Base-by-base conservation (phyloP, 2,329 filamentous ascomycete genomes). In the Phialophora macrospora region DNA sequence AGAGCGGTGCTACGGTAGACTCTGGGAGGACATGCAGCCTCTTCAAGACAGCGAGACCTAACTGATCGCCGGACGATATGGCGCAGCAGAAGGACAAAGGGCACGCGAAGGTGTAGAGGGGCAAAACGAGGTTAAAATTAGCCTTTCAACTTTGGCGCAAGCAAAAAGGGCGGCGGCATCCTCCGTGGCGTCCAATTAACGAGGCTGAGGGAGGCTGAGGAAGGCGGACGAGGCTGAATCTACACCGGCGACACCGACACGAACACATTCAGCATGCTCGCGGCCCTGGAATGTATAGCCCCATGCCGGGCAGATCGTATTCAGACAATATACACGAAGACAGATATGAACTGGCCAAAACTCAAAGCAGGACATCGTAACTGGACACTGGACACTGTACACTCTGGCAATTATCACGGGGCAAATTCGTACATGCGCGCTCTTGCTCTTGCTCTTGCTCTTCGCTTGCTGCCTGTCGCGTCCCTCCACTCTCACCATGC, bases 241-340 rank as follows among this genome's bases (percentile, higher is more conserved):
- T n/a, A n/a, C 14, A 17, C 14, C 14, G 12, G 14, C 38, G 8
- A 9, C 38, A 22, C 20, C 22, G 48, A 51, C 24, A 20, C 20
- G 8, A 28, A 28, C 22, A 51, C 11, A 26, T 2, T 12, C 20
- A 51, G 48, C 38, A 5, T 5, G 22, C 30, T 34, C 38, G 34
- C 46, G 12, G 30, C 9, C 20, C 14, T 17, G 34, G 20, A 20
- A 49, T 6, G 34, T 26, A 60, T 51, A 52, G 14, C 30, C 44
- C 56, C 26, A 24, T 46, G 11, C 46, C 46, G 46, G 61, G 61
- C 41, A 52, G 46, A 63, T 54, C 44, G 46, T 58, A 38, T 63
- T 63, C 55, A 63, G 48, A 54, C 55, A 63, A 58, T 63, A 38
- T 60, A 60, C 58, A 51, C 58, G 46, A 60, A 60, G 32, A 52